Percentiles rank a stretch among this genome's conserved stretches.
Evolutionary conservation across 345 rosid genomes (phyloP).

Genomic region (Draba incana): DNA sequence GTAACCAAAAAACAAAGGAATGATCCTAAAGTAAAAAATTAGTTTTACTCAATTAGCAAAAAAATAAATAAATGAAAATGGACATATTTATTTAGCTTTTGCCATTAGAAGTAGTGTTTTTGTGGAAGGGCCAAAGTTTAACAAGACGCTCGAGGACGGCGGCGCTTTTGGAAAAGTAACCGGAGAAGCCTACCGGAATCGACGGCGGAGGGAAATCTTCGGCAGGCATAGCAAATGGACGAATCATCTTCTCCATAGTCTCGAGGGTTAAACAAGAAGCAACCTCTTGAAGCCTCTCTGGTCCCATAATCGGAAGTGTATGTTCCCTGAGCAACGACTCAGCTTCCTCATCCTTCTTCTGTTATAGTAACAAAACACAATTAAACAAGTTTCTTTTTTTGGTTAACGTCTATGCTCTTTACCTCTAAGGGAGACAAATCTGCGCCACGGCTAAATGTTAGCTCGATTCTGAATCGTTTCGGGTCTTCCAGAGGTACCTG

Average conservation of each 20-base stretch:
- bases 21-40: neutral
- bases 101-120: conserved; percentile 49
- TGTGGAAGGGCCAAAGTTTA: conserved; percentile 78
- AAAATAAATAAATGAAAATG: neutral
- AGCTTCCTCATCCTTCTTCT: conserved; percentile 71
- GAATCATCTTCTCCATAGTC: conserved; percentile 92
- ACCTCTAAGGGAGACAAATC: conserved; percentile 96
- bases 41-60: conserved; percentile 18
- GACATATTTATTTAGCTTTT: conserved; percentile 32
- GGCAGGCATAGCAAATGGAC: conserved; percentile 95
- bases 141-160: conserved; percentile 82
- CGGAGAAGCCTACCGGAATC: conserved; percentile 91
- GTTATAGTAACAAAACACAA: conserved; percentile 12
- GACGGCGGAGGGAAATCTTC: conserved; percentile 97
- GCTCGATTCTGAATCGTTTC: conserved; percentile 80
- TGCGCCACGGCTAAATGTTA: conserved; percentile 97
- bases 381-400: neutral
- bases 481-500: conserved; percentile 91
- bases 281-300: conserved; percentile 94
- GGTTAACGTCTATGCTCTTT: conserved; percentile 16
- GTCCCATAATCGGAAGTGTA: conserved; percentile 96
- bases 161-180: conserved; percentile 94
- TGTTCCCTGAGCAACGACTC: conserved; percentile 84
- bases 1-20: neutral
- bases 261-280: conserved; percentile 83